Evolutionary conservation across 305 asterid genomes (phyloP), one percentile per base, ranked within the genome.

Genomic region (Salvia sclarea): DNA sequence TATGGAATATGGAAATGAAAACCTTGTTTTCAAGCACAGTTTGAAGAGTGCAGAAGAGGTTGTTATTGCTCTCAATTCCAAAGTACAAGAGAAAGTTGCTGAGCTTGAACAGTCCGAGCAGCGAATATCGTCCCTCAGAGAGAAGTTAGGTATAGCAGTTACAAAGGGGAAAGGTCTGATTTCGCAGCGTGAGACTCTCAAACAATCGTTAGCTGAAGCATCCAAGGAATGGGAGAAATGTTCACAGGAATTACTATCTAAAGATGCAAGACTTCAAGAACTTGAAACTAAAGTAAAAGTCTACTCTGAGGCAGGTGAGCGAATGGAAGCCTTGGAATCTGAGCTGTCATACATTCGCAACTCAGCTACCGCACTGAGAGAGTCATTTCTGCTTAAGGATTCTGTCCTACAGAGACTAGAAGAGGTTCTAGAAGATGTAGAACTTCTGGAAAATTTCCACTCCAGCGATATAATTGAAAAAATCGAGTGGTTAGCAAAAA

Each of bases 301-400:
- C 72, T 91, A 87, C 83, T 83, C 92, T 17, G 98, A 91, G 83
- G 98, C 98, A 71, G 96, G 92, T 75, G 98, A 91, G 79, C 96
- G 99, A 73, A 91, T 84, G 97, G 99, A 91, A 85, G 95, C 99
- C 76, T 79, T 95, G 75, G 97, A 91, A 78, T 91, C 98, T 66
- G 99, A 95, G 80, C 98, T 95, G 64, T 92, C 98, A 3, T 95
- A 95, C 73, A 95, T 95, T 74, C 97, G 99, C 72, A 91, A 88
- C 78, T 95, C 99, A 22, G 94, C 99, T 38, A 91, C 99, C 70
- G 97, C 89, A 66, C 74, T 95, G 72, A 81, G 99, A 79, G 99
- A 95, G 71, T 89, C 99, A 69, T 95, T 95, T 87, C 94, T 91
- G 83, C 98, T 95, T 31, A 95, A 95, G 81, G 99, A 95, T 69